Evolutionary conservation across 176 grass and related monocot species (phyloP).

Genomic region (Oryza rufipogon): DNA sequence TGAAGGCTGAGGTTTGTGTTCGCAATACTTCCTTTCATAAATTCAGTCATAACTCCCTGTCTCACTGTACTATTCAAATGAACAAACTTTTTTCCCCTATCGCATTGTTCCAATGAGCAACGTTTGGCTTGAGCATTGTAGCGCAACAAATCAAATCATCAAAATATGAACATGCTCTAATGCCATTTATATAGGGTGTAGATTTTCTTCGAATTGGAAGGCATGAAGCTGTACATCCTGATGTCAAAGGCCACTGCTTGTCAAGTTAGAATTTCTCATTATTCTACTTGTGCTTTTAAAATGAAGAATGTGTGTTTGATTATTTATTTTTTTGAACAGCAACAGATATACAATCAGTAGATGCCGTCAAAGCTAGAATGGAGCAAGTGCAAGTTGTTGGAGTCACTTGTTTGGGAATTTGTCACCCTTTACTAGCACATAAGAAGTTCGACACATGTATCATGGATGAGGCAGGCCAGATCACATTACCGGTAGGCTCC

Average conservation of each 20-base stretch:
- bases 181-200: constrained; percentile 59
- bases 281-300: constrained; percentile 25
- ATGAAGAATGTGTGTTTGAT: constrained; percentile 26
- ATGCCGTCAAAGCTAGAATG: constrained; percentile 85
- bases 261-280: constrained; percentile 55
- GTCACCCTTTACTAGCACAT: constrained; percentile 78
- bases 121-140: not conserved
- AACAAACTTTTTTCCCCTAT: not conserved
- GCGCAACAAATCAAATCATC: constrained; percentile 4
- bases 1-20: constrained; percentile 74
- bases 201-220: constrained; percentile 98
- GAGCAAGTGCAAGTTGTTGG: constrained; percentile 89
- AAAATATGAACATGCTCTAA: constrained; percentile 20
- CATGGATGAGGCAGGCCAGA: constrained; percentile 99
- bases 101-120: constrained; percentile 13
- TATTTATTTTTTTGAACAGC: constrained; percentile 59
- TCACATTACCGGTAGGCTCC: constrained; percentile 77
- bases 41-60: not conserved
- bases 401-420: constrained; percentile 93
- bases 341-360: constrained; percentile 64
- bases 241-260: constrained; percentile 77
- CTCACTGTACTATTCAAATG: not conserved
- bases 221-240: constrained; percentile 76
- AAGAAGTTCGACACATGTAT: constrained; percentile 99
- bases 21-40: not conserved